phyloP scores from a whole-genome alignment of 257 asterid genomes.

The Echites panduratus region DNA sequence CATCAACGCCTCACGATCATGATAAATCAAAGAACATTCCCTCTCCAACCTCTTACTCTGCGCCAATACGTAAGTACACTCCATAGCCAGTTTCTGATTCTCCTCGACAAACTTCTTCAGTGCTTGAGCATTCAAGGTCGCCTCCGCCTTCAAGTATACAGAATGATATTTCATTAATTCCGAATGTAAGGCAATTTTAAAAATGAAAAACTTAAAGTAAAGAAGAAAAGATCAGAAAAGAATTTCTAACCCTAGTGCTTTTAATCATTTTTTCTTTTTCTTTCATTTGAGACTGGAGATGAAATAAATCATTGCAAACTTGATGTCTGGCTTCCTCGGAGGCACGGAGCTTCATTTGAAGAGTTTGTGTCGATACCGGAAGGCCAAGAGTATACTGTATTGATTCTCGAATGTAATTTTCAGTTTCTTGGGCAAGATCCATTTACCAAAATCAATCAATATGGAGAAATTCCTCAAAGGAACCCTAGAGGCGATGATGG shows the following conservation, averaged over 20 bases:
- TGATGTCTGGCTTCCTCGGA: constrained; percentile 44
- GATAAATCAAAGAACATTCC: constrained; percentile 82
- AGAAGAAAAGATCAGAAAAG: constrained; percentile 1
- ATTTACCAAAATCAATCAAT: constrained; percentile 21
- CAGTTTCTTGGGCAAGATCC: constrained; percentile 76
- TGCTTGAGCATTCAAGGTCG: constrained; percentile 85
- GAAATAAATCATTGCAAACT: constrained; percentile 46
- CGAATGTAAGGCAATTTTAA: neutral
- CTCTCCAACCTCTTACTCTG: constrained; percentile 81
- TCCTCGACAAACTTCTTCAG: constrained; percentile 92
- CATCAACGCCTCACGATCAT: constrained; percentile 90
- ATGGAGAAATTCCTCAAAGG: neutral
- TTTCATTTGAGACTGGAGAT: constrained; percentile 54
- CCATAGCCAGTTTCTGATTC: constrained; percentile 76
- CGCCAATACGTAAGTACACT: constrained; percentile 62
- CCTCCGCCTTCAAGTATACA: constrained; percentile 52
- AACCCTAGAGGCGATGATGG: constrained; percentile 1
- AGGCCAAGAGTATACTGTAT: constrained; percentile 71
- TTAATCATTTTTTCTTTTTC: constrained; percentile 64
- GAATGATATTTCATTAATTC: neutral
- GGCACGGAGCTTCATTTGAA: constrained; percentile 62
- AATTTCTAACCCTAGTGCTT: constrained; percentile 58
- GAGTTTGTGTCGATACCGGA: constrained; percentile 51
- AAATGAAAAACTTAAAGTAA: neutral
- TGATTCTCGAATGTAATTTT: constrained; percentile 71